Base-by-base conservation (phyloP, 2,329 filamentous ascomycete genomes). In the Talaromyces sp. region DNA sequence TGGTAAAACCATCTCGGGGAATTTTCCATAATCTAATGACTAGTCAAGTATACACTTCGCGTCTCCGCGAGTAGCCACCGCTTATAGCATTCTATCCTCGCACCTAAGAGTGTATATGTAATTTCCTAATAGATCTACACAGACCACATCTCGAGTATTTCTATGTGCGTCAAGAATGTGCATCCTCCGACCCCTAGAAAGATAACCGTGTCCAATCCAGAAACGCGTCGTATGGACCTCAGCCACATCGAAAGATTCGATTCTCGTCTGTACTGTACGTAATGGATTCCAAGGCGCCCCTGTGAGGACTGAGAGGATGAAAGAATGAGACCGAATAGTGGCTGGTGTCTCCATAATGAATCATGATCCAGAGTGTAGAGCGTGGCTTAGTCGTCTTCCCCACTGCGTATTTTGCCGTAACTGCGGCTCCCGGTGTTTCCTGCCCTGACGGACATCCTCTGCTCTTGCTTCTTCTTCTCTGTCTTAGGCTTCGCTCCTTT, bases 191-290 rank as follows among this genome's bases (percentile, higher is more conserved):
- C 58, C 43, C 41, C n/a, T 22, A n/a, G 33, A 22, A 17, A 56
- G 19, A 56, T 6, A 31, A 31, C 4, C 27, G 27, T 31, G 27
- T 31, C 5, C 27, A 31, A 31, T 31, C 4, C 27, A 31, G n/a
- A 5, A 33, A 62, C 60, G 60, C 47, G 60, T 54, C 60, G 9
- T 37, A 52, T 31, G 3, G 45, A 39, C 33, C 17, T 54, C 60
- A 62, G 60, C 60, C 60, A 54, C 60, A 17, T n/a, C 49, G 60
- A 52, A 33, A 27, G 31, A 50, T 61, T 25, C 43, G 27, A 1
- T 7, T 54, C 25, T 52, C 25, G 7, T 11, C 35, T 11, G 17
- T 17, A 13, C 35, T 11, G 17, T 17, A 22, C 47, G 47, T 49
- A 27, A 17, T 22, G 22, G 7, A 56, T 39, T 37, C 33, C 33